These are phyloP conservation scores for Solanum aculeatissimum DNA, from an alignment of 305 asterid species.

Conservation along the genomic window DNA sequence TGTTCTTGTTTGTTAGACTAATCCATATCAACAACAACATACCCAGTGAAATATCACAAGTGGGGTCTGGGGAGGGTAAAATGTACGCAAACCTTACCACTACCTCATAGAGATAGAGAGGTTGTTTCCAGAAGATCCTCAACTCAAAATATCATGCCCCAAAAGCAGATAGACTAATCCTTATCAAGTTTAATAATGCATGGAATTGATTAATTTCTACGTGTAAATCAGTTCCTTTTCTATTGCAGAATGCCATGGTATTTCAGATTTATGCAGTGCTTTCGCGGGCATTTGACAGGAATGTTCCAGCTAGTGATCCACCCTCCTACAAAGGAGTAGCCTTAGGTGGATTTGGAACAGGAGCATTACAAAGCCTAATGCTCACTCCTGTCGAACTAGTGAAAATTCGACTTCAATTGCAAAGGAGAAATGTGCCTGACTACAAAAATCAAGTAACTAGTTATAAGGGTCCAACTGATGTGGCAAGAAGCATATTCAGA, in stretches of 20 bases:
- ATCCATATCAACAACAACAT: too few species aligned
- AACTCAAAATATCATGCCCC: too few species aligned
- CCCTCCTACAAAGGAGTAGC: slow-evolving; percentile 55
- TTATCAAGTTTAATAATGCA: background rate
- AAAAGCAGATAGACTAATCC: background rate
- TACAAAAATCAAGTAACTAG: background rate
- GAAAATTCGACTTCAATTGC: slow-evolving; percentile 72
- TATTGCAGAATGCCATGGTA: slow-evolving; percentile 66
- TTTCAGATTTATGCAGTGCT: slow-evolving; percentile 61
- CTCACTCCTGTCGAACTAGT: slow-evolving; percentile 71
- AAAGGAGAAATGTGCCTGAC: slow-evolving; percentile 1
- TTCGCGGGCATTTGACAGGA: slow-evolving; percentile 40
- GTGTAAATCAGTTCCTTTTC: background rate
- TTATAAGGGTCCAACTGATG: slow-evolving; percentile 39
- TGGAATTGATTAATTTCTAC: background rate
- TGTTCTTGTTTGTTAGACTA: background rate
- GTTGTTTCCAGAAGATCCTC: too few species aligned
- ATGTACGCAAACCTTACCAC: too few species aligned
- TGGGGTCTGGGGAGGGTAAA: too few species aligned
- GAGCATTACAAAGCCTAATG: slow-evolving; percentile 59
- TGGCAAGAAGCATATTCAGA: slow-evolving; percentile 31
- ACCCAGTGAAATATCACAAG: too few species aligned
- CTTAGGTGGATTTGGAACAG: slow-evolving; percentile 65
- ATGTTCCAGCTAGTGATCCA: slow-evolving; percentile 21
- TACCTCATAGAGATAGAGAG: too few species aligned